Base-by-base conservation (phyloP, 345 rosid genomes). In the Eucalyptus leucophloia region DNA sequence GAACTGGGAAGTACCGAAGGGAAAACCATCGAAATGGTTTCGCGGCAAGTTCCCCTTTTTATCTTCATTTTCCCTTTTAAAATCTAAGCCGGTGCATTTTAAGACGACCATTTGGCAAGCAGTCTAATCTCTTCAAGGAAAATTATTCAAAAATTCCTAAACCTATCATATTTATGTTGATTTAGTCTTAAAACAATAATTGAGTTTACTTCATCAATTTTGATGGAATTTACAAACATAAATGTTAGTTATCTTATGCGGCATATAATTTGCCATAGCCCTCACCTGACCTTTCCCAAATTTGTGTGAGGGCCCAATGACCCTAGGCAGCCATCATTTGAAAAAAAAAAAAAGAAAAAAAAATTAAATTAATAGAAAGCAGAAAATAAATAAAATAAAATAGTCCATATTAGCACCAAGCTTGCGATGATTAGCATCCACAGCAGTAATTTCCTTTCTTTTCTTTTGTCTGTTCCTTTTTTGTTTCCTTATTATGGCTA, bases 191-290 rank as follows among this genome's bases (percentile, higher is more conserved):
- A 60, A 60, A 60, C 17, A 6, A 5, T 2, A 56, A 56, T 56
- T 56, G 62, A 56, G 30, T 56, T 56, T 23, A 56, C 6, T 56
- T 24, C 2, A 1, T 11, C 6, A 56, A 56, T 56, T 56, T 56
- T 56, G 13, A 24, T 1, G 0, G 2, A 56, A 56, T 4, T 23
- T 24, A 1, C 1, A 4, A 1, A 1, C 3, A 24, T 24, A 5
- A 23, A 56, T 0, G 6, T 2, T 1, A 24, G 6, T 23, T 24
- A 23, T 56, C 3, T 56, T 24, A 26, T 23, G 30, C 0, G 12
- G 3, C 13, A 56, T 24, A 8, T 53, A 19, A 53, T 53, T 53
- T 53, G 0, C 0, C 5, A 56, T 1, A 56, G 13, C 62, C 13
- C 62, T 56, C 30, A 23, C 12, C 5, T 56, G 3, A 1, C 30